Evolutionary conservation across 495 filamentous ascomycete genomes (phyloP), one percentile per base, ranked within the genome.

Genomic region (Chaetomium cochliodes): DNA sequence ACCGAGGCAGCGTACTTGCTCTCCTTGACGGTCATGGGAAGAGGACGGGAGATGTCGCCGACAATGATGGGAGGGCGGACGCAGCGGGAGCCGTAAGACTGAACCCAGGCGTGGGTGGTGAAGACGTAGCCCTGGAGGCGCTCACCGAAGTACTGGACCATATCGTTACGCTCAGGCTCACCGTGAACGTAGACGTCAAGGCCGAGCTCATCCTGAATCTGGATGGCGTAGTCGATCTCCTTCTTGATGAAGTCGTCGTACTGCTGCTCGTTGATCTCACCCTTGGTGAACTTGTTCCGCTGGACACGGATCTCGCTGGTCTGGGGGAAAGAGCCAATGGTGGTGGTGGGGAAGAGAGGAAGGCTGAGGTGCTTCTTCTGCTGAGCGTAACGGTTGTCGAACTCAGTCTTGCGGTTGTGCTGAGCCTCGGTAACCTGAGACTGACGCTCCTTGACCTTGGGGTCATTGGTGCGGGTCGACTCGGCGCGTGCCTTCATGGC

Each of bases 71-170:
- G 94, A 65, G 94, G 94, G 72, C 94, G 90, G 66, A 98, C 94
- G 79, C 96, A 98, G 72, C 94, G 96, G 63, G 93, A 97, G 68
- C 94, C 94, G 80, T 98, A 98, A 72, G 84, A 89, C 85, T 98
- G 94, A 51, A 98, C 94, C 94, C 94, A 98, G 70, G 89, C 94
- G 81, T 97, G 90, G 76, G 92, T 98, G 75, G 94, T 98, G 87
- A 98, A 98, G 73, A 92, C 92, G 79, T 98, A 98, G 75, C 94
- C 94, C 67, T 92, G 87, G 52, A 98, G 85, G 69, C 92, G 88
- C 86, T 98, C 94, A 78, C 94, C 94, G 74, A 98, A 98, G 87
- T 97, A 98, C 80, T 98, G 94, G 47, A 98, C 94, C 94, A 98
- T 98, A 87, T 98, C 94, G 81, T 98, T 98, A 79, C 94, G 92